Evolutionary conservation across 108 stramenopile species (phyloP).

Genomic region (Chaetoceros tenuissimus): DNA sequence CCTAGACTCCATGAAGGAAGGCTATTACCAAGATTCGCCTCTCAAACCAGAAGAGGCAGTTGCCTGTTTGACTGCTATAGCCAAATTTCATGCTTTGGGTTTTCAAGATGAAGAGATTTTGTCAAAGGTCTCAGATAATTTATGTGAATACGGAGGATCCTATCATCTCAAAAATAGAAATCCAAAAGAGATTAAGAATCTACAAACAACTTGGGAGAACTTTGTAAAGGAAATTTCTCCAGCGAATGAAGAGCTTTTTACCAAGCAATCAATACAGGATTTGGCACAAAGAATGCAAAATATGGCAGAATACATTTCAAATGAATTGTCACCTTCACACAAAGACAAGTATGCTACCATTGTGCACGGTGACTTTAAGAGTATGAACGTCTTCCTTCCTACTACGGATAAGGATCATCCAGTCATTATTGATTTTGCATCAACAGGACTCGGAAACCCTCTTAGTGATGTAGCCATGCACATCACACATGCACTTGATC

Average conservation of each 20-base stretch:
- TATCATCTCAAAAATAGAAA: conserved; percentile 23
- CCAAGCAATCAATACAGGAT: conserved; percentile 11
- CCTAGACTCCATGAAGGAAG: too few relatives aligned
- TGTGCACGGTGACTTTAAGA: conserved; percentile 71
- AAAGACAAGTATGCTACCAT: conserved; percentile 23
- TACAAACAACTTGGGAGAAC: conserved; percentile 20
- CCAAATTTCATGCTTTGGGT: conserved; percentile 17
- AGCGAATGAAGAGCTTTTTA: conserved; percentile 1
- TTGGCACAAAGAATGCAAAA: conserved; percentile 19
- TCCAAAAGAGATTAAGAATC: conserved; percentile 25
- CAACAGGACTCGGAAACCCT: conserved; percentile 22
- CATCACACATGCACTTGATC: conserved; percentile 20
- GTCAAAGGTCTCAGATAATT: conserved; percentile 4
- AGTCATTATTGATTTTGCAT: conserved; percentile 35
- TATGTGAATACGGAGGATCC: conserved; percentile 26
- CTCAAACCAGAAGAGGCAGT: conserved; percentile 12
- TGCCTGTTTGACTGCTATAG: conserved; percentile 16
- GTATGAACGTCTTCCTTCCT: conserved; percentile 72
- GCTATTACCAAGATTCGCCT: conserved; percentile 24
- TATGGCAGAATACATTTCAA: conserved; percentile 23
- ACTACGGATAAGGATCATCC: conserved; percentile 24
- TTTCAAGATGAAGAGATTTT: conserved; percentile 17
- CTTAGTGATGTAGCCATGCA: conserved; percentile 31
- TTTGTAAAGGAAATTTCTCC: conserved; percentile 14
- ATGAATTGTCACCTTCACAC: conserved; percentile 14